Evolutionary conservation across 768 basidiomycete species (phyloP).

Genomic region (Suillus placidus): DNA sequence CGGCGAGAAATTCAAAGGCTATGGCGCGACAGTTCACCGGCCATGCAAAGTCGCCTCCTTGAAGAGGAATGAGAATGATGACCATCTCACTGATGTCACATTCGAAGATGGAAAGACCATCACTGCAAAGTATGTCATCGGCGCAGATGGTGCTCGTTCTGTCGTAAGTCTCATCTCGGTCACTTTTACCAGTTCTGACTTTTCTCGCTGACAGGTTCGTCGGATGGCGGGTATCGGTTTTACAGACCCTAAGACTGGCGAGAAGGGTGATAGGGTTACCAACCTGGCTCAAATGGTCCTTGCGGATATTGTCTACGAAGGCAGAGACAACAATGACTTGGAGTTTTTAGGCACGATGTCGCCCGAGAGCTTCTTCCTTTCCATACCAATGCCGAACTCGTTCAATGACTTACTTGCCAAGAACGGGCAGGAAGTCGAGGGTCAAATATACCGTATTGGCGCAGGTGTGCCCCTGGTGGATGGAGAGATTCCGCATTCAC

Average conservation of each 20-base stretch:
- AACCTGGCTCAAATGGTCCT: slow-evolving; percentile 44
- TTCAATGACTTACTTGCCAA: slow-evolving; percentile 24
- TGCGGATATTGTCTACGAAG: slow-evolving; percentile 47
- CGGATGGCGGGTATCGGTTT: slow-evolving; percentile 44
- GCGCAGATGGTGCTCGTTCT: slow-evolving; percentile 54
- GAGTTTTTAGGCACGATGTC: slow-evolving; percentile 28
- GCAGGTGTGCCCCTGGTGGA: slow-evolving; percentile 39
- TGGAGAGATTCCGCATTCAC: slow-evolving; percentile 40
- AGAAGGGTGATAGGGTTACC: slow-evolving; percentile 25
- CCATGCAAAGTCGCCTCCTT: slow-evolving; percentile 45
- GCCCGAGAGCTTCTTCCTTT: slow-evolving; percentile 37
- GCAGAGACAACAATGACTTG: not conserved
- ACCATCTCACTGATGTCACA: slow-evolving; percentile 38
- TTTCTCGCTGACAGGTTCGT: slow-evolving; percentile 41
- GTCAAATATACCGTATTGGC: slow-evolving; percentile 42
- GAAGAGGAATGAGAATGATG: slow-evolving; percentile 30
- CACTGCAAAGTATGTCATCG: slow-evolving; percentile 49
- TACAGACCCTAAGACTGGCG: slow-evolving; percentile 42
- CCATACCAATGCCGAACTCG: slow-evolving; percentile 38
- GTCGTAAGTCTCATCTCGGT: slow-evolving; percentile 33
- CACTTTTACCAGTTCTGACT: not conserved
- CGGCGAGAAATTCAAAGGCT: slow-evolving; percentile 33
- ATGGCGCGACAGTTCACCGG: slow-evolving; percentile 38
- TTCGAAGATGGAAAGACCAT: slow-evolving; percentile 51
- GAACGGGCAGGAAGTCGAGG: slow-evolving; percentile 2